Base-by-base conservation (phyloP, 2,329 filamentous ascomycete species). In the Exophiala alcalophila region DNA sequence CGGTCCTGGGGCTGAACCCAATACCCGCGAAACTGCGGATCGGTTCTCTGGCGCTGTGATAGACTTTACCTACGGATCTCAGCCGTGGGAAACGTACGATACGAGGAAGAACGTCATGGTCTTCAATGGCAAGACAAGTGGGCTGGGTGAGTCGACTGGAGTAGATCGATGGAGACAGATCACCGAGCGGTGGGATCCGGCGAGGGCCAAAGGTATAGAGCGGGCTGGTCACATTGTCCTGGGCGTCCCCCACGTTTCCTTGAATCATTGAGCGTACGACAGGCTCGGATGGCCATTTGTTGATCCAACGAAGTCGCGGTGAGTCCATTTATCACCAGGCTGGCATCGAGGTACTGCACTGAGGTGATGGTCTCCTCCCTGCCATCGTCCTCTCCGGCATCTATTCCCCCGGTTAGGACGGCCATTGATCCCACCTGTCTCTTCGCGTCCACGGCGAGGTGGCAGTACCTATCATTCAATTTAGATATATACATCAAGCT, bases 121-220 rank as follows among this genome's bases (percentile, higher is more conserved):
- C 5, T 42, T 42, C 24, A 36, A 36, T 30, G 40, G 40, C 4
- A 32, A n/a, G 26, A 19, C 26, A 14, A 40, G 37, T 20, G 21
- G 26, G 5, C 29, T 47, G n/a, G 34, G 11, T 7, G 33, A 44
- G 27, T 8, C 23, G 12, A 32, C 14, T 15, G 27, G 42, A 15
- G 16, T 21, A 21, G 38, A 47, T 24, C 37, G 44, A 16, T 47
- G 44, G 44, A 47, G 44, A 15, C 14, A 26, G 21, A 23, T 47
- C 25, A 42, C 39, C 30, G 32, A 26, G 30, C 24, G 30, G 5
- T 30, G 39, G 2, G 31, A 42, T 25, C 29, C 33, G 15, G 21
- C 38, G 3, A 40, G 38, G 29, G 29, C 28, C 3, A 40, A 40
- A 23, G 38, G 29, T 4, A 32, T 30, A 12, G 32, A 30, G 38